phyloP scores from a whole-genome alignment of 306 rosid species.

The Amphicarpaea edgeworthii region DNA sequence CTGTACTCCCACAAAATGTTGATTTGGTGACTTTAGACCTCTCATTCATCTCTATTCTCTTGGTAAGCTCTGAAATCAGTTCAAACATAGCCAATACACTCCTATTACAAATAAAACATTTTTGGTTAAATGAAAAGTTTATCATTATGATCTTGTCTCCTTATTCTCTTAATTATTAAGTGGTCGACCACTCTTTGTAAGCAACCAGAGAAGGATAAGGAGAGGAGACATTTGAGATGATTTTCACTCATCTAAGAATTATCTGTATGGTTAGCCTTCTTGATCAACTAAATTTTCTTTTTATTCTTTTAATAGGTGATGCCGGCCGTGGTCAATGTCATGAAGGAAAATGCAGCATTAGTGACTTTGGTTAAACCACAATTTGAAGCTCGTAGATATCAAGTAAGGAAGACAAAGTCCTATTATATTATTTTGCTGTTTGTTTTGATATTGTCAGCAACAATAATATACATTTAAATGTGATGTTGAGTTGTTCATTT shows the following conservation, averaged over 20 bases:
- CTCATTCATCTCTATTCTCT: slow-evolving; percentile 91
- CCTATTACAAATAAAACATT: neutral
- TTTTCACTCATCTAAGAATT: slow-evolving; percentile 3
- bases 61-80: slow-evolving; percentile 63
- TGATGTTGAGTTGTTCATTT: neutral
- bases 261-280: slow-evolving; percentile 6
- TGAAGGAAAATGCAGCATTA: slow-evolving; percentile 83
- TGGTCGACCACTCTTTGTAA: neutral
- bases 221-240: slow-evolving; percentile 14
- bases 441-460: slow-evolving; percentile 8
- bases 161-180: slow-evolving; percentile 16
- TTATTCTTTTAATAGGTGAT: slow-evolving; percentile 72
- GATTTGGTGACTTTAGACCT: slow-evolving; percentile 95
- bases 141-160: neutral
- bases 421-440: neutral
- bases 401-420: slow-evolving; percentile 59
- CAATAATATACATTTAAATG: neutral
- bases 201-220: neutral
- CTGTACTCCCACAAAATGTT: slow-evolving; percentile 87
- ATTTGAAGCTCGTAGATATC: slow-evolving; percentile 90
- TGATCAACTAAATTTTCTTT: slow-evolving; percentile 23
- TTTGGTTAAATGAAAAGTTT: slow-evolving; percentile 21
- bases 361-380: slow-evolving; percentile 94
- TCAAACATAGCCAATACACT: neutral
- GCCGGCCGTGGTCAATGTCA: slow-evolving; percentile 88